A percentile compares a stretch with the other conserved stretches of the same genome.
phyloP scores from a whole-genome alignment of 169 alveolate genomes.

The Miamiensis avidus region DNA sequence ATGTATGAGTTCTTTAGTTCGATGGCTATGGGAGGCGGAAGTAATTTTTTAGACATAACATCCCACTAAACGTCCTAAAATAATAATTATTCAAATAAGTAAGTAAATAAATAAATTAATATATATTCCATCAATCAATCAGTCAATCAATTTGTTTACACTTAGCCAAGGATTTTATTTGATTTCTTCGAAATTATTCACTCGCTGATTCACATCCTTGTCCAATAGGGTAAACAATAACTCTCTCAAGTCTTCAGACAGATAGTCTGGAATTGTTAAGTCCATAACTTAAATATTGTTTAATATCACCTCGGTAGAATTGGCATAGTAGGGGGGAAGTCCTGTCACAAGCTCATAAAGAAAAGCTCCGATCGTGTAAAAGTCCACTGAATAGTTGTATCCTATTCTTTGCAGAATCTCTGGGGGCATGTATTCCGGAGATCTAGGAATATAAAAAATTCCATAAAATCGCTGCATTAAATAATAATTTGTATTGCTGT shows the following conservation, averaged over 20 bases:
- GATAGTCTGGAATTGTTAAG: slow-evolving; percentile 48
- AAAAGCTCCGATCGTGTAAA: slow-evolving; percentile 83
- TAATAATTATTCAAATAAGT: too few relatives aligned
- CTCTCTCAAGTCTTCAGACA: slow-evolving; percentile 30
- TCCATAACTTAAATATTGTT: slow-evolving; percentile 58
- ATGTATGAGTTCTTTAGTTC: slow-evolving; percentile 29
- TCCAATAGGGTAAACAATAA: slow-evolving; percentile 32
- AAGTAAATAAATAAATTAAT: too few relatives aligned
- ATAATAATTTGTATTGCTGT: slow-evolving; percentile 33
- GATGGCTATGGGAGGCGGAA: slow-evolving; percentile 47
- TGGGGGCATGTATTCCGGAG: slow-evolving; percentile 89
- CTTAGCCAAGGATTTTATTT: slow-evolving; percentile 52
- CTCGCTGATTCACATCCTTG: slow-evolving; percentile 21
- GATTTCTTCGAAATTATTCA: slow-evolving; percentile 33
- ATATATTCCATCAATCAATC: too few relatives aligned
- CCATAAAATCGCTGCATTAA: slow-evolving; percentile 1
- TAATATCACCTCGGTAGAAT: slow-evolving; percentile 65
- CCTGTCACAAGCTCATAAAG: slow-evolving; percentile 85
- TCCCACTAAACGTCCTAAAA: slow-evolving; percentile 63
- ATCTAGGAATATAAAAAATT: slow-evolving; percentile 63
- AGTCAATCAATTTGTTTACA: too few relatives aligned
- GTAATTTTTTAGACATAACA: slow-evolving; percentile 38
- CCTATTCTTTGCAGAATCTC: slow-evolving; percentile 78
- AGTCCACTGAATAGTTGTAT: slow-evolving; percentile 80
- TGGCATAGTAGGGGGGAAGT: slow-evolving; percentile 84